Percentiles rank a stretch among this genome's conserved stretches.
Conservation (phyloP, 169 alveolate species). For the Haemoproteus tartakovskyi region DNA sequence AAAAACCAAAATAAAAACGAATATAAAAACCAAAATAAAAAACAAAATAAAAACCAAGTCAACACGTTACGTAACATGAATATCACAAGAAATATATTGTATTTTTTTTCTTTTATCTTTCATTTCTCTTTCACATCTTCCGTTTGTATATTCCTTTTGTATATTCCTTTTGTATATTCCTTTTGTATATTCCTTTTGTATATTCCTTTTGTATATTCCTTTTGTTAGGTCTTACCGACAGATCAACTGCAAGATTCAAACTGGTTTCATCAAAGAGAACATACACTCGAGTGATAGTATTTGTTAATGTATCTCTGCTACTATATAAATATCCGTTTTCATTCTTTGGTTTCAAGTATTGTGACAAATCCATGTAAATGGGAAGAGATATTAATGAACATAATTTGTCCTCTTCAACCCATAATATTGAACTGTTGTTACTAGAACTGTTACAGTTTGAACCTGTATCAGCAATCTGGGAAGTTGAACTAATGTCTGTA, state of each 20-base stretch:
- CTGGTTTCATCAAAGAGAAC: constrained; percentile 51
- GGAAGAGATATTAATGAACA: constrained; percentile 41
- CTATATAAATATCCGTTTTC: constrained; percentile 1
- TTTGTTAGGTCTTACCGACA: constrained; percentile 6
- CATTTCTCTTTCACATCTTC: no score
- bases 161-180: neutral
- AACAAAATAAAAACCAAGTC: neutral
- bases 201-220: neutral
- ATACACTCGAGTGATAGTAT: constrained; percentile 7
- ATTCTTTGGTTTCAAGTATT: constrained; percentile 11
- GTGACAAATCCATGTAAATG: constrained; percentile 19
- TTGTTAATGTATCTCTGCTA: no score
- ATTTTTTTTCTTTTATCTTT: no score
- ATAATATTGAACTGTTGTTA: constrained; percentile 41
- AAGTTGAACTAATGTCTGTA: no score
- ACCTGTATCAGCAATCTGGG: no score
- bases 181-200: neutral
- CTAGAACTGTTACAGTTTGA: no score
- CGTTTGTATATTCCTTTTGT: neutral
- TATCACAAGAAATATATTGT: no score
- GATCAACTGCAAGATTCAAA: constrained; percentile 46
- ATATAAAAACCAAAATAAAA: neutral
- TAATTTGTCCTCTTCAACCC: constrained; percentile 56
- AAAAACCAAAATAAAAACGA: neutral
- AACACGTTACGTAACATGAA: no score